phyloP scores from a whole-genome alignment of 805 yeast species.

The Jamesozyma hellenica region DNA sequence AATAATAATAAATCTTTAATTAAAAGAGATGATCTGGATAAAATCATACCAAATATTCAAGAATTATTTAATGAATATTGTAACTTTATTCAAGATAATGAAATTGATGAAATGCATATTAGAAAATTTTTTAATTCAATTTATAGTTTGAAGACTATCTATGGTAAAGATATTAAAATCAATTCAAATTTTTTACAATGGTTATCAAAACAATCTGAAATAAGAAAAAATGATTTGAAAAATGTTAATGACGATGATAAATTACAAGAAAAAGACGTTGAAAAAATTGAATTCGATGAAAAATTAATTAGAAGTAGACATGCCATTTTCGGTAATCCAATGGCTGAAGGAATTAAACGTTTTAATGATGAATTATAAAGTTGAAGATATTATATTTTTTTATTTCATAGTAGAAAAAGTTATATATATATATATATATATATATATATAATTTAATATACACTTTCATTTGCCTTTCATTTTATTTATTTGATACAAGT shows the following conservation, averaged over 20 bases:
- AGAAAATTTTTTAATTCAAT: constrained; percentile 34
- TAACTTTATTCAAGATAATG: constrained; percentile 18
- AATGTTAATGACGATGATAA: constrained; percentile 14
- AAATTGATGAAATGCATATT: constrained; percentile 34
- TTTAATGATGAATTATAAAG: constrained; percentile 8
- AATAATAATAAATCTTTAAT: background rate
- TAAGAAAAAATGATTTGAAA: constrained; percentile 15
- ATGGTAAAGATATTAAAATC: constrained; percentile 26
- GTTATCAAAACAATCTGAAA: constrained; percentile 42
- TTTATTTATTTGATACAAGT: too few relatives aligned
- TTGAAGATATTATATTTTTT: too few relatives aligned
- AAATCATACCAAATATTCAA: constrained; percentile 4
- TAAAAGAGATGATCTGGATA: constrained; percentile 9
- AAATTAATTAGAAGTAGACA: constrained; percentile 46
- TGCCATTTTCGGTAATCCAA: constrained; percentile 65
- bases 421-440: background rate
- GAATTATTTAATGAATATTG: constrained; percentile 23
- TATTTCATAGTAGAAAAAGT: too few relatives aligned
- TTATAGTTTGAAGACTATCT: constrained; percentile 28
- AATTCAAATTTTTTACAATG: constrained; percentile 46
- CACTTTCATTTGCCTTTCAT: background rate
- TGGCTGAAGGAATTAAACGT: constrained; percentile 51
- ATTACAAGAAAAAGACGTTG: constrained; percentile 24
- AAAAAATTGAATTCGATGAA: constrained; percentile 29
- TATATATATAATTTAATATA: background rate